Conservation (phyloP, 768 basidiomycete genomes). For the Tephrocybe sp. region DNA sequence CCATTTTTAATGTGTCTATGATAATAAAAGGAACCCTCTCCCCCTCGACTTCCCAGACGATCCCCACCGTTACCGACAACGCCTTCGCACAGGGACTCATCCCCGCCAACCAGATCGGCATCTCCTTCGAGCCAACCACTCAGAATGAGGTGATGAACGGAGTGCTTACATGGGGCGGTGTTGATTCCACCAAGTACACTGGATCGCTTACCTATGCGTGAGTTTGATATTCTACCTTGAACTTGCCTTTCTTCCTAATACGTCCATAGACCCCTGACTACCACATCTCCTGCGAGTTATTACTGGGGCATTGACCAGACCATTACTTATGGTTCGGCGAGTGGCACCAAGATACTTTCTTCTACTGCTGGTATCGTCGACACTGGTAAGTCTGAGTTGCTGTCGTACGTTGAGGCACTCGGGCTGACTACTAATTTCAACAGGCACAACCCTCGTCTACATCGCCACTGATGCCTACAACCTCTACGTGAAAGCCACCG, state of each 20-base stretch:
- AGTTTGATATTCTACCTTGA: slow-evolving; percentile 5
- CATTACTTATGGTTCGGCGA: slow-evolving; percentile 45
- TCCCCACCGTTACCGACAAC: slow-evolving; percentile 64
- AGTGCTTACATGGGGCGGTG: slow-evolving; percentile 55
- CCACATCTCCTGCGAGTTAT: slow-evolving; percentile 39
- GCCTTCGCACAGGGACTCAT: slow-evolving; percentile 42
- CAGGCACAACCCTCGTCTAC: slow-evolving; percentile 50
- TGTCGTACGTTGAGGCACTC: neutral
- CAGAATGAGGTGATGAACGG: slow-evolving; percentile 44
- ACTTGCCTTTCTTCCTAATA: neutral
- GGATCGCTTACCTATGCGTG: slow-evolving; percentile 44
- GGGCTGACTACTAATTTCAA: neutral
- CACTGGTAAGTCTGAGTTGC: slow-evolving; percentile 34
- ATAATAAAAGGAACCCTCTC: slow-evolving; percentile 33
- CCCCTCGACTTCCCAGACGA: slow-evolving; percentile 20
- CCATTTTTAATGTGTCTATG: neutral
- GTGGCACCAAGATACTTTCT: slow-evolving; percentile 43
- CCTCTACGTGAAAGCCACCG: slow-evolving; percentile 43
- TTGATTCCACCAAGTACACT: slow-evolving; percentile 41
- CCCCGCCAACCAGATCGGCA: slow-evolving; percentile 27
- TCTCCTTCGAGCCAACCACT: no score
- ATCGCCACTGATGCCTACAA: slow-evolving; percentile 45
- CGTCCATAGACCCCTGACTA: slow-evolving; percentile 41
- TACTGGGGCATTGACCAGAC: slow-evolving; percentile 65
- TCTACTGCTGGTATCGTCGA: slow-evolving; percentile 58